Conservation (phyloP, 371 early-diverging fungal species). For the Gilbertella persicaria region DNA sequence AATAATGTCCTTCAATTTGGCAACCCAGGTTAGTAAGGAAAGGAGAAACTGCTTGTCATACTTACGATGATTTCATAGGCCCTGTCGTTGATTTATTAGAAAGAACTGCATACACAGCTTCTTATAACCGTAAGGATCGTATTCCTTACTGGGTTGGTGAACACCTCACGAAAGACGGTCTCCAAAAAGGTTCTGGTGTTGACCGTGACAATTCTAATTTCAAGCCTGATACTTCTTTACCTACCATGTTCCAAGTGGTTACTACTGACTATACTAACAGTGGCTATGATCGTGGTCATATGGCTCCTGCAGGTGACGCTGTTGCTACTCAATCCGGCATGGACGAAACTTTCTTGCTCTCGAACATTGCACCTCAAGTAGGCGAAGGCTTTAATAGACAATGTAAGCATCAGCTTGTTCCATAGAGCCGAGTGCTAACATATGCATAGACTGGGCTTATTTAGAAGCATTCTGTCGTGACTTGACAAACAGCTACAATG, state of each 20-base stretch:
- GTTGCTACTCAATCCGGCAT: slow-evolving; percentile 60
- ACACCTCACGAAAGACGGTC: slow-evolving; percentile 68
- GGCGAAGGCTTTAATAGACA: slow-evolving; percentile 82
- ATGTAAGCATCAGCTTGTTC: too few relatives aligned
- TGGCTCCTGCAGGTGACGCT: slow-evolving; percentile 80
- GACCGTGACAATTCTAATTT: slow-evolving; percentile 64
- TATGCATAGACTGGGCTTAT: slow-evolving; percentile 80
- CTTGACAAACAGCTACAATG: slow-evolving; percentile 60
- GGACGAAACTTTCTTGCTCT: slow-evolving; percentile 75
- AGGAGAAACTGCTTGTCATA: neutral
- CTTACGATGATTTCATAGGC: slow-evolving; percentile 20
- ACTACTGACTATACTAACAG: slow-evolving; percentile 68
- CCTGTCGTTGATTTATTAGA: slow-evolving; percentile 52
- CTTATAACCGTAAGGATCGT: slow-evolving; percentile 72
- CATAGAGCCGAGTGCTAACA: too few relatives aligned
- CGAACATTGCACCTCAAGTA: slow-evolving; percentile 82
- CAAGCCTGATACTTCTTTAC: slow-evolving; percentile 61
- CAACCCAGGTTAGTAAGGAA: slow-evolving; percentile 40
- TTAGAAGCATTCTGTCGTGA: slow-evolving; percentile 72
- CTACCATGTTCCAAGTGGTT: slow-evolving; percentile 60
- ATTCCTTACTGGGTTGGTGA: slow-evolving; percentile 85
- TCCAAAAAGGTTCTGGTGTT: slow-evolving; percentile 52
- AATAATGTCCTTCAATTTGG: slow-evolving; percentile 38
- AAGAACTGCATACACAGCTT: slow-evolving; percentile 54
- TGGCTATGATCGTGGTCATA: slow-evolving; percentile 84